phyloP scores from a whole-genome alignment of 805 yeast species.

The Saccharomyces cerevisiae region DNA sequence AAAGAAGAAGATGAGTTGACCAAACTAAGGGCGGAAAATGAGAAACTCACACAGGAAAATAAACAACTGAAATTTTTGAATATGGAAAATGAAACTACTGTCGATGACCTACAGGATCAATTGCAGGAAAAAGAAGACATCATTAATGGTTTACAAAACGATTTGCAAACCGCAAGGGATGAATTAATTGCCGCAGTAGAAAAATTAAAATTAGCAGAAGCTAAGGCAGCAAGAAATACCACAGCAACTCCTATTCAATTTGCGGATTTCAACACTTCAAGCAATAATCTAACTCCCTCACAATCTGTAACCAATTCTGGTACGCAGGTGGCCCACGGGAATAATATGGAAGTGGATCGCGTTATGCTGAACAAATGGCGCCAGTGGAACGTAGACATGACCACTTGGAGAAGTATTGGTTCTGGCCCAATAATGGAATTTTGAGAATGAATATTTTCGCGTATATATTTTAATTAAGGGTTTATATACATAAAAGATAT shows the following conservation, averaged over 20 bases:
- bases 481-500: background rate
- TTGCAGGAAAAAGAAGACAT: constrained; percentile 16
- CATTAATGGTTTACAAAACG: constrained; percentile 15
- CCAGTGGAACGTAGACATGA: constrained; percentile 82
- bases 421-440: constrained; percentile 52
- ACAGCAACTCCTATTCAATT: constrained; percentile 12
- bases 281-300: constrained; percentile 11
- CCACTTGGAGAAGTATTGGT: constrained; percentile 67
- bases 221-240: constrained; percentile 1
- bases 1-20: constrained; percentile 31
- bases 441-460: constrained; percentile 9
- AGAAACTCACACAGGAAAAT: constrained; percentile 29
- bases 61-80: constrained; percentile 29
- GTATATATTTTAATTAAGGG: background rate
- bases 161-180: constrained; percentile 15
- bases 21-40: constrained; percentile 34
- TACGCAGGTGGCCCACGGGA: background rate
- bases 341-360: constrained; percentile 32
- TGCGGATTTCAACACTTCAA: constrained; percentile 11
- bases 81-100: constrained; percentile 28
- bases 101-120: constrained; percentile 32
- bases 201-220: constrained; percentile 9
- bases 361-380: constrained; percentile 65
- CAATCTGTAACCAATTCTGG: constrained; percentile 10
- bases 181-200: constrained; percentile 23